phyloP scores from a whole-genome alignment of 352 stramenopile genomes.

The Elongisporangium undulatum region DNA sequence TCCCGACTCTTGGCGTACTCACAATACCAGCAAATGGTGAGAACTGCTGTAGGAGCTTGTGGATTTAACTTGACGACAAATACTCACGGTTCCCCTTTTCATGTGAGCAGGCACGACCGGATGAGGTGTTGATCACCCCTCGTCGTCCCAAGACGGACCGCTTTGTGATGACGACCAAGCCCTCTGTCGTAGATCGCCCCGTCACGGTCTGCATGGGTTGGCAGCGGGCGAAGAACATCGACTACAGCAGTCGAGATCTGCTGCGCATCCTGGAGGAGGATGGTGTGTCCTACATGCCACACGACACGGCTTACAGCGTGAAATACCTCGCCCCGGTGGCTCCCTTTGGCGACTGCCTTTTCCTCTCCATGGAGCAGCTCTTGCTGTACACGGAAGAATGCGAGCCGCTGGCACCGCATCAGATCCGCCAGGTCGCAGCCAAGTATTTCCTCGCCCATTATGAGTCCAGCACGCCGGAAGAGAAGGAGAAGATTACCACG shows the following conservation, averaged over 20 bases:
- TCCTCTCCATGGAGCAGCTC: constrained; percentile 85
- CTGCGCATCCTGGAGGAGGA: constrained; percentile 79
- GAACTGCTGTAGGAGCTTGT: background rate
- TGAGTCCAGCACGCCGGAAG: constrained; percentile 40
- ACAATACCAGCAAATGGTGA: constrained; percentile 78
- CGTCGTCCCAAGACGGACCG: constrained; percentile 41
- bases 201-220: constrained; percentile 86
- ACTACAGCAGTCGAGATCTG: constrained; percentile 66
- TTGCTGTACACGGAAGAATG: constrained; percentile 83
- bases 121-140: constrained; percentile 61
- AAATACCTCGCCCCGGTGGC: constrained; percentile 83
- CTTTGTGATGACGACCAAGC: constrained; percentile 57
- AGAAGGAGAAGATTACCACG: constrained; percentile 75
- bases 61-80: background rate
- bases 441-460: constrained; percentile 81
- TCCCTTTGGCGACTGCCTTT: constrained; percentile 84
- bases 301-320: constrained; percentile 86
- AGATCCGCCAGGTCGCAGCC: constrained; percentile 67
- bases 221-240: constrained; percentile 72
- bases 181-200: constrained; percentile 56
- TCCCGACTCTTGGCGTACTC: constrained; percentile 79
- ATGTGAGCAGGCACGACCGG: constrained; percentile 33
- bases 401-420: constrained; percentile 58
- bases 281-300: constrained; percentile 78
- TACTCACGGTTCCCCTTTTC: background rate